Evolutionary conservation across 2,329 filamentous ascomycete genomes (phyloP).

Genomic region (Dactylellina haptotyla): DNA sequence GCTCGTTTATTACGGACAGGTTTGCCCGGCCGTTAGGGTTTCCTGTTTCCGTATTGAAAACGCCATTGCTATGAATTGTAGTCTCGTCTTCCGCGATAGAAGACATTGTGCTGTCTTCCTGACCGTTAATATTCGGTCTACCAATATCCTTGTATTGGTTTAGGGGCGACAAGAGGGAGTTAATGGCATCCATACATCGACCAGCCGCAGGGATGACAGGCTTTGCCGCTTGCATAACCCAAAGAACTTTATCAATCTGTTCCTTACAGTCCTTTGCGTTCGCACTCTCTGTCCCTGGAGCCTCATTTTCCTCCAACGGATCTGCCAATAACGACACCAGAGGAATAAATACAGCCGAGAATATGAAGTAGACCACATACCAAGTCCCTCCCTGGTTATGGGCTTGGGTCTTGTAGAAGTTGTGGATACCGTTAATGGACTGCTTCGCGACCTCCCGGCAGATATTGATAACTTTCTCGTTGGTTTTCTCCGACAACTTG

Average conservation of each 20-base stretch:
- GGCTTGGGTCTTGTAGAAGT: slow-evolving; percentile 48
- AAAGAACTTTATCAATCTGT: slow-evolving; percentile 48
- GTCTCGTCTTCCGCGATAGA: slow-evolving; percentile 36
- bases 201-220: slow-evolving; percentile 44
- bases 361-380: slow-evolving; percentile 53
- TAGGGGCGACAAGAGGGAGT: slow-evolving; percentile 42
- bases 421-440: slow-evolving; percentile 48
- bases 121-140: slow-evolving; percentile 1
- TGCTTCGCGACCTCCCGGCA: slow-evolving; percentile 49
- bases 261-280: slow-evolving; percentile 51
- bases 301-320: slow-evolving; percentile 37
- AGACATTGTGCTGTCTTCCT: slow-evolving; percentile 43
- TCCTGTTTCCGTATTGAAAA: slow-evolving; percentile 30
- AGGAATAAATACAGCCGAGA: slow-evolving; percentile 48
- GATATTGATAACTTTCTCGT: slow-evolving; percentile 50
- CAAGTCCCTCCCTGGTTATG: slow-evolving; percentile 50
- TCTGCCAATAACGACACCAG: slow-evolving; percentile 44
- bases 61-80: slow-evolving; percentile 32
- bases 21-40: slow-evolving; percentile 22
- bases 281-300: slow-evolving; percentile 39
- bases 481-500: slow-evolving; percentile 42
- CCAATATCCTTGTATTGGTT: slow-evolving; percentile 31
- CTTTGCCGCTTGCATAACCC: slow-evolving; percentile 50
- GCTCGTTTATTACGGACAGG: slow-evolving; percentile 33
- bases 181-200: slow-evolving; percentile 49